A percentile compares a stretch with the other conserved stretches of the same genome.
Evolutionary conservation across 805 yeast species (phyloP).

Genomic region (Hanseniaspora hatyaiensis): DNA sequence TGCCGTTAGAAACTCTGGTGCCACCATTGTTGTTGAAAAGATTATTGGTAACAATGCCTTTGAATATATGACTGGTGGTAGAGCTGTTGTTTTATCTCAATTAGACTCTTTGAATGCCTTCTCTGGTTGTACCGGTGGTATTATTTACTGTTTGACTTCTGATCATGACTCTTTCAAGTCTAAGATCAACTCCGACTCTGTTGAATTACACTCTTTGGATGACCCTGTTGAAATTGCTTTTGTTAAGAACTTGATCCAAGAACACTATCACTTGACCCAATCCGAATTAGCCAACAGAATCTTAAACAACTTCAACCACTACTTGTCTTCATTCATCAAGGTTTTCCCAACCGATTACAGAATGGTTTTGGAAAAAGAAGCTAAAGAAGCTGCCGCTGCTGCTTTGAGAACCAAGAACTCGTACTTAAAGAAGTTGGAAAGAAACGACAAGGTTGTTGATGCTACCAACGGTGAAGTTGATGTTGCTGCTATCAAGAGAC

Average conservation of each 20-base stretch:
- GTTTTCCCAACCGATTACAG: conserved; percentile 88
- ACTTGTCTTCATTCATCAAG: conserved; percentile 80
- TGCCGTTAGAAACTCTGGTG: conserved; percentile 97
- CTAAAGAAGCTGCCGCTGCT: conserved; percentile 36
- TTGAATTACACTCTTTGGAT: conserved; percentile 61
- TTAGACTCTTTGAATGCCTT: conserved; percentile 79
- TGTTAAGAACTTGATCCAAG: conserved; percentile 84
- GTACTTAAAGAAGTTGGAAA: conserved; percentile 59
- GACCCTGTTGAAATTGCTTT: conserved; percentile 92
- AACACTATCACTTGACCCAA: conserved; percentile 87
- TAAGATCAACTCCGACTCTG: conserved; percentile 69
- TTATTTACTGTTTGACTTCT: conserved; percentile 88
- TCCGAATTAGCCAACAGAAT: conserved; percentile 81
- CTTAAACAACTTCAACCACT: conserved; percentile 75
- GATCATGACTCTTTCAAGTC: conserved; percentile 74
- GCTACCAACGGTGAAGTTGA: conserved; percentile 77
- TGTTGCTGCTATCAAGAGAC: conserved; percentile 11
- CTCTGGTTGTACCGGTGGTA: conserved; percentile 99
- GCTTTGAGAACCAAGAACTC: conserved; percentile 51
- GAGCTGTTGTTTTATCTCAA: conserved; percentile 82
- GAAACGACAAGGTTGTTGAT: conserved; percentile 62
- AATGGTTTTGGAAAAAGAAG: conserved; percentile 72
- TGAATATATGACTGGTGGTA: conserved; percentile 99
- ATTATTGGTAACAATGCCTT: conserved; percentile 94
- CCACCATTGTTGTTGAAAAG: conserved; percentile 91